These are phyloP conservation scores for Lavandula angustifolia DNA, from an alignment of 257 asterid species.

Conservation along the genomic window DNA sequence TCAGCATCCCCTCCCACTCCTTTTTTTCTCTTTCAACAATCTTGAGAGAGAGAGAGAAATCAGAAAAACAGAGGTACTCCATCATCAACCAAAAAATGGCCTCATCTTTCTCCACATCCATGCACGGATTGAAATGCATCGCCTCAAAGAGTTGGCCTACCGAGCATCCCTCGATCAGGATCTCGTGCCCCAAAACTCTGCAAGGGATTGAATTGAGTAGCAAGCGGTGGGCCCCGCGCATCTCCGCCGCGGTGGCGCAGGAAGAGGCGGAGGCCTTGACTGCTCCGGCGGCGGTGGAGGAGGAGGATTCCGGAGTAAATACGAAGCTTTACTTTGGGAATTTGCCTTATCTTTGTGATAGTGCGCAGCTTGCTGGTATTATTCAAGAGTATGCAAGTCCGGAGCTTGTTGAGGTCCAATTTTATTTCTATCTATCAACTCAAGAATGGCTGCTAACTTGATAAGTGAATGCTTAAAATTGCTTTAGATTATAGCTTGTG, in stretches of 20 bases:
- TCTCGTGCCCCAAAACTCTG: slow-evolving; percentile 41
- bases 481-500: background rate
- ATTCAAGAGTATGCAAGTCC: slow-evolving; percentile 84
- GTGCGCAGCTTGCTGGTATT: slow-evolving; percentile 94
- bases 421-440: background rate
- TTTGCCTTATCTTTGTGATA: slow-evolving; percentile 83
- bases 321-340: slow-evolving; percentile 92
- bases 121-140: slow-evolving; percentile 43
- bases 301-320: slow-evolving; percentile 34
- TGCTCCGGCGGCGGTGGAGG: slow-evolving; percentile 38
- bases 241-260: slow-evolving; percentile 63
- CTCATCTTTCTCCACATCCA: slow-evolving; percentile 60
- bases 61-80: background rate
- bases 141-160: slow-evolving; percentile 43
- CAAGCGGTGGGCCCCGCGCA: slow-evolving; percentile 51
- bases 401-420: slow-evolving; percentile 76
- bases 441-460: background rate
- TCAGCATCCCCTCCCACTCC: slow-evolving; percentile 44
- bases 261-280: slow-evolving; percentile 49
- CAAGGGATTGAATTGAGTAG: slow-evolving; percentile 41
- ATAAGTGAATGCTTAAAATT: background rate
- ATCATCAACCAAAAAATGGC: slow-evolving; percentile 44
- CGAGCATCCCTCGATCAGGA: slow-evolving; percentile 37
- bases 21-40: background rate
- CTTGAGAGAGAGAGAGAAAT: slow-evolving; percentile 4